Percentiles rank a stretch among this genome's conserved stretches.
Conservation (phyloP, 2,329 filamentous ascomycete genomes). For the Aspergillus sp. region DNA sequence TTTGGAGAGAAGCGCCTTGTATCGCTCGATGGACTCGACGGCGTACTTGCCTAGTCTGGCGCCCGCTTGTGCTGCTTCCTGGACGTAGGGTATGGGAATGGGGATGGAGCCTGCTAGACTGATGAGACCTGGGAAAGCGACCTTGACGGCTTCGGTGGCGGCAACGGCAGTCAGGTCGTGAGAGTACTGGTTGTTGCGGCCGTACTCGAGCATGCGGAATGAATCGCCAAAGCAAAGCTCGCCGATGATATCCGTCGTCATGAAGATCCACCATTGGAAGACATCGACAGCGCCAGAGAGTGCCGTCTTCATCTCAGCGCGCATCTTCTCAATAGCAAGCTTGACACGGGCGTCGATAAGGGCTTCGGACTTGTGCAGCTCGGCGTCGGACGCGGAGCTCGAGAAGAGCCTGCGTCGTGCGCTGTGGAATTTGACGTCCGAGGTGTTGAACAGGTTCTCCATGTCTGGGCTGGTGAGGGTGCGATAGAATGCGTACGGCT, state of each 20-base stretch:
- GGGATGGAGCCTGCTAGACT: no score
- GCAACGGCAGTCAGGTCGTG: slow-evolving; percentile 32
- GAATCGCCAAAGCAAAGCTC: slow-evolving; percentile 57
- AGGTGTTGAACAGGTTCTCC: slow-evolving; percentile 43
- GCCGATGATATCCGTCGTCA: slow-evolving; percentile 56
- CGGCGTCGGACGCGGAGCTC: slow-evolving; percentile 45
- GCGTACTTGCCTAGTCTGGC: slow-evolving; percentile 22
- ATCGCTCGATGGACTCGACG: slow-evolving; percentile 23
- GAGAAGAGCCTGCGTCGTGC: slow-evolving; percentile 33
- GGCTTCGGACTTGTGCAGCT: slow-evolving; percentile 34
- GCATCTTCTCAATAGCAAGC: slow-evolving; percentile 46
- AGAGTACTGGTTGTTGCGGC: slow-evolving; percentile 44
- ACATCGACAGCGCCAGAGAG: slow-evolving; percentile 42
- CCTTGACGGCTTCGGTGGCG: not conserved
- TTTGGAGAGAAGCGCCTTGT: slow-evolving; percentile 18
- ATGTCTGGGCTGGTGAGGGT: slow-evolving; percentile 12
- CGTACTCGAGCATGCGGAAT: slow-evolving; percentile 52
- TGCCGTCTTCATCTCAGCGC: slow-evolving; percentile 40
- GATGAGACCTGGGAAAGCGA: not conserved
- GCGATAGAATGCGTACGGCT: slow-evolving; percentile 32
- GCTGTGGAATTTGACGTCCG: slow-evolving; percentile 35
- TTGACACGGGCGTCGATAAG: slow-evolving; percentile 38
- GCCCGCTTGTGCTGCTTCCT: slow-evolving; percentile 3
- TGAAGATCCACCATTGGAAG: slow-evolving; percentile 55
- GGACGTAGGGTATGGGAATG: no score